A percentile compares a stretch with the other conserved stretches of the same genome.
phyloP scores from a whole-genome alignment of 169 alveolate species.

The Plasmodium falciparum region DNA sequence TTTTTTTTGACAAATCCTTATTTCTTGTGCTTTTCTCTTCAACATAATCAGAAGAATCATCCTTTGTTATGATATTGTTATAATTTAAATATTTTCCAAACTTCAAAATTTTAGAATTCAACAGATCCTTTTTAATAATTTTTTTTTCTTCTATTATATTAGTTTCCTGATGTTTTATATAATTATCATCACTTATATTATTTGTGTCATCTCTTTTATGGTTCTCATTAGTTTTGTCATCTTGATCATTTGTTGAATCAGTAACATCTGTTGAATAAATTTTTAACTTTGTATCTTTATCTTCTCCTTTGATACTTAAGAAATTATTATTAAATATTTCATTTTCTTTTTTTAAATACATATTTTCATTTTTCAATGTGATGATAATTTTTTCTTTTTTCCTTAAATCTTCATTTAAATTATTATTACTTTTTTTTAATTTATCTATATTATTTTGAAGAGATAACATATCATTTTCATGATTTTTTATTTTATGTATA shows the following conservation, averaged over 20 bases:
- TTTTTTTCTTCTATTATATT: neutral
- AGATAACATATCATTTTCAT: slow-evolving; percentile 28
- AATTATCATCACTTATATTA: too few species aligned
- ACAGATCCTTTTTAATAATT: neutral
- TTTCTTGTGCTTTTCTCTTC: too few species aligned
- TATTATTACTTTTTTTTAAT: slow-evolving; percentile 24
- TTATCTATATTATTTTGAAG: slow-evolving; percentile 37
- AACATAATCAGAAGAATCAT: too few species aligned
- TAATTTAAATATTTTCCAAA: neutral
- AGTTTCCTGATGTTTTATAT: neutral
- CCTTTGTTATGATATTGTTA: too few species aligned
- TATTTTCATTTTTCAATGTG: slow-evolving; percentile 38
- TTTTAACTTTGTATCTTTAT: neutral
- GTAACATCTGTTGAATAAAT: slow-evolving; percentile 17
- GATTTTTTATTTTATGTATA: slow-evolving; percentile 8
- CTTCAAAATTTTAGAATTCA: neutral
- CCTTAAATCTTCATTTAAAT: slow-evolving; percentile 26
- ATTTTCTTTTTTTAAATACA: slow-evolving; percentile 61
- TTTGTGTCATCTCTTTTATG: neutral
- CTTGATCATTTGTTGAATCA: slow-evolving; percentile 46
- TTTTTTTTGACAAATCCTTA: too few species aligned
- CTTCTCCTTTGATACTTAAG: slow-evolving; percentile 10
- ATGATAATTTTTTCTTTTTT: slow-evolving; percentile 33
- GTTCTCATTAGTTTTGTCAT: neutral
- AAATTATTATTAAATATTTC: slow-evolving; percentile 44